Base-by-base conservation (phyloP, 768 basidiomycete species). In the Lactifluus echinatus region DNA sequence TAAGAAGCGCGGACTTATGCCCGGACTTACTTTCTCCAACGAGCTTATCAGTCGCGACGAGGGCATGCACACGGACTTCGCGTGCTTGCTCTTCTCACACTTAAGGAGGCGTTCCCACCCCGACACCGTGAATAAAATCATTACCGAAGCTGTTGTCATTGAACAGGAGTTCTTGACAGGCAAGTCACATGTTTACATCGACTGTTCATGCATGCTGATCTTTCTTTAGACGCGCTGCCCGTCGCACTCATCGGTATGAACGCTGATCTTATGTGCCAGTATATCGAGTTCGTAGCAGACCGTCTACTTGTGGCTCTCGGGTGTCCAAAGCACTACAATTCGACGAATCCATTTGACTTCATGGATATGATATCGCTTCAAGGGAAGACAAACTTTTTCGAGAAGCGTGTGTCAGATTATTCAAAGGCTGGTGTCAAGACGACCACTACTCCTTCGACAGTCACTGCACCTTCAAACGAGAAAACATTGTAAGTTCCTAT, bases 1-100 rank as follows among this genome's bases (percentile, higher is more conserved):
- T 60, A 96, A 96, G 81, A 96, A 96, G 73, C 83, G 94, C 8
- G 94, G 94, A 7, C 77, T 97, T n/a, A 93, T 96, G 93, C 92
- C 93, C 28, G 94, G 94, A 21, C 75, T 97, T 26, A 93, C 94
- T 0, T 96, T 94, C 71, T 95, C 93, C 15, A 97, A 97, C 68
- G 94, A 96, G 70, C 83, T 96, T 65, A 97, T 97, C 72, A 89
- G 87, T 53, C 82, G 94, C 15, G 94, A 96, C 63, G 94, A 96
- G 71, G 94, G 93, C 47, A 85, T 96, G 75, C 94, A 97, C 71
- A 95, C 93, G 67, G 93, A 97, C 70, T 94, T 96, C 66, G 92
- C 93, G 0, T 95, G 93, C 69, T 73, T 96, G 1, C 77, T 96
- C 34, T 93, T 94, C 72, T 81, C 79, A 52, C 88, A 96, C 67